Conservation (phyloP, 2,329 filamentous ascomycete species). For the Pseudocercospora fuligena region DNA sequence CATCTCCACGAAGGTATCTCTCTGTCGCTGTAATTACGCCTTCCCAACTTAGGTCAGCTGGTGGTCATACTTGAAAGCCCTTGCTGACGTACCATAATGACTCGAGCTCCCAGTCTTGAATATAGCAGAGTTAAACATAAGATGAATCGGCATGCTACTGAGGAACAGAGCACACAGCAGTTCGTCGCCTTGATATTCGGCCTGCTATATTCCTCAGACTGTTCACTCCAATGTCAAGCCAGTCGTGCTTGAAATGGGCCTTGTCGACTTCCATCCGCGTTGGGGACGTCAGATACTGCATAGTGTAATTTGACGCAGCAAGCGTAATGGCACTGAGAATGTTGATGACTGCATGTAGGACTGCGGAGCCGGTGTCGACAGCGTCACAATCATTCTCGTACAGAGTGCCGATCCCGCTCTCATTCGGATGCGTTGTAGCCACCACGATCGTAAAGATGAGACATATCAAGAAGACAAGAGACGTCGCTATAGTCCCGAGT, state of each 20-base stretch:
- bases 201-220: slow-evolving; percentile 46
- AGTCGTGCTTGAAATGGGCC: slow-evolving; percentile 49
- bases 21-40: neutral
- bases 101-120: slow-evolving; percentile 33
- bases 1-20: neutral
- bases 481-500: neutral
- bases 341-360: slow-evolving; percentile 55
- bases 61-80: neutral
- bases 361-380: slow-evolving; percentile 17
- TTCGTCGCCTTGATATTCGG: slow-evolving; percentile 29
- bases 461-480: neutral
- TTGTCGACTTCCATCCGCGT: slow-evolving; percentile 55
- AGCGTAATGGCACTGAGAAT: slow-evolving; percentile 51
- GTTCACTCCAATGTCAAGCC: slow-evolving; percentile 53
- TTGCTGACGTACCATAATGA: slow-evolving; percentile 22
- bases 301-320: slow-evolving; percentile 56
- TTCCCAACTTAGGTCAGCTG: neutral
- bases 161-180: slow-evolving; percentile 36
- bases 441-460: neutral
- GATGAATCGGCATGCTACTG: slow-evolving; percentile 44
- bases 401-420: slow-evolving; percentile 25
- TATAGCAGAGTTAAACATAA: slow-evolving; percentile 42
- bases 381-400: slow-evolving; percentile 32
- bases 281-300: slow-evolving; percentile 58
- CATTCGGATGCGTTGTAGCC: neutral